Percentiles rank a stretch among this genome's conserved stretches.
phyloP scores from a whole-genome alignment of 176 grass and related monocot species.

The Elymus sibiricus region DNA sequence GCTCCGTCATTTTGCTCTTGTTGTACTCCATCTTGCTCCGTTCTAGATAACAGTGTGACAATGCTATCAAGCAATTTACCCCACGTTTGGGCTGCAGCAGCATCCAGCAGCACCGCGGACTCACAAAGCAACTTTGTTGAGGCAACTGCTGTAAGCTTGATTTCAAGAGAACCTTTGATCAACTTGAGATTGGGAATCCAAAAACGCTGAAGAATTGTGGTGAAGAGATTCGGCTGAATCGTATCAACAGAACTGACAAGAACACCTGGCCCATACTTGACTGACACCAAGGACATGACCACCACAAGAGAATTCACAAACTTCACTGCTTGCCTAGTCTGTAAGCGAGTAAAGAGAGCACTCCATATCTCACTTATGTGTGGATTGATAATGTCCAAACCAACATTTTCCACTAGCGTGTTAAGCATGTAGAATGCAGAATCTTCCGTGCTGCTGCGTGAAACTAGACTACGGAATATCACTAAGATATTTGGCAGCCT shows the following conservation, averaged over 20 bases:
- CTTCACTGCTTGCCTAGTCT: slow-evolving; percentile 67
- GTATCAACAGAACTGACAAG: slow-evolving; percentile 68
- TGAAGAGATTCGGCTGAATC: slow-evolving; percentile 66
- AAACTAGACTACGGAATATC: slow-evolving; percentile 67
- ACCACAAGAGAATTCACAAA: slow-evolving; percentile 85
- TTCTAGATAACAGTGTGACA: slow-evolving; percentile 58
- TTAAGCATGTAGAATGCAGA: slow-evolving; percentile 92
- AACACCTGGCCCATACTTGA: slow-evolving; percentile 73
- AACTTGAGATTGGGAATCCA: slow-evolving; percentile 86
- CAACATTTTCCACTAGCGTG: slow-evolving; percentile 84
- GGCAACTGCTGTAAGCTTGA: slow-evolving; percentile 82
- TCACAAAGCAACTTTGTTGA: slow-evolving; percentile 91
- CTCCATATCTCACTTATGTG: slow-evolving; percentile 78
- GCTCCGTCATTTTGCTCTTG: slow-evolving; percentile 56
- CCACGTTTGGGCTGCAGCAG: slow-evolving; percentile 61
- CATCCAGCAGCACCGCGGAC: slow-evolving; percentile 60
- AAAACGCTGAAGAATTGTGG: slow-evolving; percentile 68
- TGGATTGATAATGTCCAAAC: slow-evolving; percentile 70
- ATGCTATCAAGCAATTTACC: slow-evolving; percentile 84
- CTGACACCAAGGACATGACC: slow-evolving; percentile 82
- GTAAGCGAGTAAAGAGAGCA: slow-evolving; percentile 60
- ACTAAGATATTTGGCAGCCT: slow-evolving; percentile 65
- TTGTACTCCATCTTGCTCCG: slow-evolving; percentile 58
- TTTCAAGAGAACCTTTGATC: slow-evolving; percentile 79
- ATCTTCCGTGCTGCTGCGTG: slow-evolving; percentile 63